Conservation (phyloP, 1,284 basidiomycete species). For the Rhodotorula sp. region DNA sequence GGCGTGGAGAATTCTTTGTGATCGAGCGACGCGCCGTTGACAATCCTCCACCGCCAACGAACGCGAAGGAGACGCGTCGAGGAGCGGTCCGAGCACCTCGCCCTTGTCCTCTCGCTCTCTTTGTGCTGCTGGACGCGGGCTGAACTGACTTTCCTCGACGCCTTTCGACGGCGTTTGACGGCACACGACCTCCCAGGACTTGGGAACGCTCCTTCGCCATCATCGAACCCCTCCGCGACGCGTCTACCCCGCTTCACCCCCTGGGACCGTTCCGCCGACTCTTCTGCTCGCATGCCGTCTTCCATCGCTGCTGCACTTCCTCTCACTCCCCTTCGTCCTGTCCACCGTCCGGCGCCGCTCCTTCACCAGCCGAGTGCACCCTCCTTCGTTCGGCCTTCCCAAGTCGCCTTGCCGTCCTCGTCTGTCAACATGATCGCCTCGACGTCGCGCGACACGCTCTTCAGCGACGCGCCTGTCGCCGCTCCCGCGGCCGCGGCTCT, state of each 20-base stretch:
- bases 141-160: background rate
- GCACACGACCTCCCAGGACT: background rate
- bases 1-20: background rate
- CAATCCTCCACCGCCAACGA: background rate
- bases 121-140: background rate
- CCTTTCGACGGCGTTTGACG: background rate
- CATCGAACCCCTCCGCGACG: background rate
- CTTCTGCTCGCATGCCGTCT: background rate
- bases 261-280: background rate
- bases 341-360: constrained; percentile 1
- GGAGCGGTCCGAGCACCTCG: background rate
- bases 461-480: constrained; percentile 4
- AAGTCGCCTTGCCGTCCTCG: background rate
- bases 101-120: background rate
- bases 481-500: background rate
- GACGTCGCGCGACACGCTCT: background rate
- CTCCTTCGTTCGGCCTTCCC: constrained; percentile 6
- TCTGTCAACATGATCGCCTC: constrained; percentile 2
- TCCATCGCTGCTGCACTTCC: background rate
- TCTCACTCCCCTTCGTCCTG: background rate
- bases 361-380: background rate
- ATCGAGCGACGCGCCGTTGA: background rate
- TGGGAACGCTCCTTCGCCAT: too few relatives aligned
- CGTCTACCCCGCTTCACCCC: background rate
- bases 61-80: background rate